Evolutionary conservation across 1,139 yeast species (phyloP).

Genomic region (Tardiomyces blankii): DNA sequence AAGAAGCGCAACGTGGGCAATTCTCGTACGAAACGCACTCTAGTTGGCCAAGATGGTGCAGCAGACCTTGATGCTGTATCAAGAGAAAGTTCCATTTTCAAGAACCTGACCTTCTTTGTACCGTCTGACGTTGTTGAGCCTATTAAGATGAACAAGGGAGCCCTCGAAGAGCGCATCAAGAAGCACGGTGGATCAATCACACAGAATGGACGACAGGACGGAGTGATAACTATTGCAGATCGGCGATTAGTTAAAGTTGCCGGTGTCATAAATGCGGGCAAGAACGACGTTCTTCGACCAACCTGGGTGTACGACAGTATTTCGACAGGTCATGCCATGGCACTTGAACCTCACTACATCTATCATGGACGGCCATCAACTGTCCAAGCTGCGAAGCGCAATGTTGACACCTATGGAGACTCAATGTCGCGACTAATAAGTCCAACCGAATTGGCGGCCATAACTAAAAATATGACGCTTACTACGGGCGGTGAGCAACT

Average conservation of each 20-base stretch:
- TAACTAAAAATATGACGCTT: constrained; percentile 1
- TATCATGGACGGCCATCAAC: constrained; percentile 8
- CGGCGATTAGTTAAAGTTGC: constrained; percentile 36
- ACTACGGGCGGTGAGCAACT: neutral
- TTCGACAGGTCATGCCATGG: neutral
- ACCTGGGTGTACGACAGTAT: neutral
- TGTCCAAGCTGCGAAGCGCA: constrained; percentile 6
- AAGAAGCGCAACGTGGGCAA: constrained; percentile 3
- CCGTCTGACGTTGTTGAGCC: constrained; percentile 19
- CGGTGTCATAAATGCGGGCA: constrained; percentile 30
- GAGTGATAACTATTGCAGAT: constrained; percentile 35
- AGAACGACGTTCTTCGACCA: constrained; percentile 2
- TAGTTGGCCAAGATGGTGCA: neutral
- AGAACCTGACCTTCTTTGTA: constrained; percentile 14
- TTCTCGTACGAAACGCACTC: neutral
- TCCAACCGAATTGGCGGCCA: neutral
- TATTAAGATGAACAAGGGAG: constrained; percentile 10
- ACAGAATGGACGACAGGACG: neutral
- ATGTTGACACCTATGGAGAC: constrained; percentile 23
- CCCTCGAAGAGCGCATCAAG: constrained; percentile 16
- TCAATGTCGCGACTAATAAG: constrained; percentile 1
- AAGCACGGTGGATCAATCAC: constrained; percentile 20
- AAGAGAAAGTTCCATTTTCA: constrained; percentile 12
- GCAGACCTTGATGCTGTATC: neutral
- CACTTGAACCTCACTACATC: constrained; percentile 5